phyloP scores from a whole-genome alignment of 2,329 filamentous ascomycete genomes.

The Monilinia polystroma region DNA sequence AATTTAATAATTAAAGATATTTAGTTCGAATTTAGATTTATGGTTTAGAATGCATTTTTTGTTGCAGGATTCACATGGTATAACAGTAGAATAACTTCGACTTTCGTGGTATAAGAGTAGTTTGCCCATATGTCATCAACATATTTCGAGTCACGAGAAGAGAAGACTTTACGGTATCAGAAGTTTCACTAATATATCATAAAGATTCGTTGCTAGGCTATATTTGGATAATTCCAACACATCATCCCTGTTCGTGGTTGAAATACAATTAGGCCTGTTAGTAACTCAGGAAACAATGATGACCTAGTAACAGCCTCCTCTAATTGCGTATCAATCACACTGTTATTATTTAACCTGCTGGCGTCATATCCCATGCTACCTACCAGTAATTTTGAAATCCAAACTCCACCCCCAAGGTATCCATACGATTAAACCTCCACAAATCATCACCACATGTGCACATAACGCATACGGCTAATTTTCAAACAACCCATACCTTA shows the following conservation, averaged over 20 bases:
- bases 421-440: background rate
- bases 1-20: no score
- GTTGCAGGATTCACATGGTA: no score
- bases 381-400: background rate
- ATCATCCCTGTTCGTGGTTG: background rate
- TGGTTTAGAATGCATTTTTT: no score
- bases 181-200: conserved; percentile 44
- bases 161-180: no score
- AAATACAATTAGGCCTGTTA: background rate
- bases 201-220: conserved; percentile 55
- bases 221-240: no score
- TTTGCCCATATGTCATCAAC: no score
- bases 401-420: conserved; percentile 6
- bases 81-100: no score
- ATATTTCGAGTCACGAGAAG: no score
- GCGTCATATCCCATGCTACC: background rate
- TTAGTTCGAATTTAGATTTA: no score
- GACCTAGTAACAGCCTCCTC: no score
- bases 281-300: no score
- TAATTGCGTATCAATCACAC: background rate
- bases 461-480: background rate
- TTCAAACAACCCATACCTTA: background rate
- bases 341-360: background rate
- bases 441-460: background rate
- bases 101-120: no score